A percentile compares a stretch with the other conserved stretches of the same genome.
Conservation (phyloP, 805 yeast species). For the Clavispora phyllophila region DNA sequence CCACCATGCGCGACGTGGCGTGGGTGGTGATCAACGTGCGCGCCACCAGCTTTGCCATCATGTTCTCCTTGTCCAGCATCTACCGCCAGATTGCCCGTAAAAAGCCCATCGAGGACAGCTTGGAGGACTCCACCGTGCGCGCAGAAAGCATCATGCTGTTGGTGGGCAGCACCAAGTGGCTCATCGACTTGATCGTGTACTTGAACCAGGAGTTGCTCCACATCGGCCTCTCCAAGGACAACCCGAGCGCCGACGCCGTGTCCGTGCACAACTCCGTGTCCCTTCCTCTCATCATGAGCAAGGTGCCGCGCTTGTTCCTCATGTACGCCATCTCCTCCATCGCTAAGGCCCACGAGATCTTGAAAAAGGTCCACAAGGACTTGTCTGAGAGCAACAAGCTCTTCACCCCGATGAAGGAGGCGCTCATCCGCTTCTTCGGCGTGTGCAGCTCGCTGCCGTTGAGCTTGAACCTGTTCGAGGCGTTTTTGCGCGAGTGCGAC, state of each 20-base stretch:
- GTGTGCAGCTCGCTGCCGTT: slow-evolving; percentile 49
- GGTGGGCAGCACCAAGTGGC: slow-evolving; percentile 83
- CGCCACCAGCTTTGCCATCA: slow-evolving; percentile 64
- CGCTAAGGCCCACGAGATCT: slow-evolving; percentile 53
- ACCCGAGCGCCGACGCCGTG: slow-evolving; percentile 16
- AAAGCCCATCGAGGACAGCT: slow-evolving; percentile 45
- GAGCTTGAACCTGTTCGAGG: slow-evolving; percentile 52
- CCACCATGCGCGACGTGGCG: slow-evolving; percentile 45
- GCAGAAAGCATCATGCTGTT: slow-evolving; percentile 58
- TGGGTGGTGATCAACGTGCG: slow-evolving; percentile 65
- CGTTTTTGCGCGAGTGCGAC: slow-evolving; percentile 57
- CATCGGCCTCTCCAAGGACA: slow-evolving; percentile 24
- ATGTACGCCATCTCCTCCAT: slow-evolving; percentile 64
- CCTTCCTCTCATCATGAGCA: slow-evolving; percentile 57
- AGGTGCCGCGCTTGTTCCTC: slow-evolving; percentile 64
- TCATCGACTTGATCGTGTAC: slow-evolving; percentile 69
- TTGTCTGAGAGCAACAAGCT: slow-evolving; percentile 35
- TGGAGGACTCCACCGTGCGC: slow-evolving; percentile 51
- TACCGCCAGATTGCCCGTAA: slow-evolving; percentile 64
- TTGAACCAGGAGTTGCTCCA: slow-evolving; percentile 69
- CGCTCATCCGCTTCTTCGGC: slow-evolving; percentile 45
- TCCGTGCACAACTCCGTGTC: slow-evolving; percentile 38
- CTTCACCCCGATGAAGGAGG: slow-evolving; percentile 48
- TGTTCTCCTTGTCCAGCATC: slow-evolving; percentile 55
- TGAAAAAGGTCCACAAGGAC: slow-evolving; percentile 53